phyloP scores from a whole-genome alignment of 768 basidiomycete genomes.

The Xerocomus potaroensis region DNA sequence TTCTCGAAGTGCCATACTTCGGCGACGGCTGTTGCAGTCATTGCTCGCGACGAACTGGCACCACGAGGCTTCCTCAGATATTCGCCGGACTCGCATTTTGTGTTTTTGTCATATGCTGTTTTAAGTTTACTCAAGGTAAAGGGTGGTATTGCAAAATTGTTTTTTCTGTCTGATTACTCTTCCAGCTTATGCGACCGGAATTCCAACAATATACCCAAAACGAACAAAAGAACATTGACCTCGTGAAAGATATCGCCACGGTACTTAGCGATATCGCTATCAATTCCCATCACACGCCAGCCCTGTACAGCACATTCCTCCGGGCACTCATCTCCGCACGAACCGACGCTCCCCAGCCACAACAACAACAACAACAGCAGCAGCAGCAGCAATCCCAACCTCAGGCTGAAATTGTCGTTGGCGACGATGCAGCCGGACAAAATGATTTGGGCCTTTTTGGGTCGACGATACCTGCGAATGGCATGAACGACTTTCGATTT shows the following conservation, averaged over 20 bases:
- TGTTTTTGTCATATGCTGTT: conserved; percentile 90
- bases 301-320: conserved; percentile 81
- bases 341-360: conserved; percentile 29
- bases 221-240: conserved; percentile 63
- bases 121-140: conserved; percentile 86
- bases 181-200: conserved; percentile 76
- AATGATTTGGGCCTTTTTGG: conserved; percentile 30
- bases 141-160: background rate
- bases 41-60: conserved; percentile 76
- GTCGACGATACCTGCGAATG: conserved; percentile 17
- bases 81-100: conserved; percentile 87
- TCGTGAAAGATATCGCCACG: conserved; percentile 79
- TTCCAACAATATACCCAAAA: conserved; percentile 73
- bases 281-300: conserved; percentile 81
- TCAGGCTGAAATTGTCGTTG: conserved; percentile 15
- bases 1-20: conserved; percentile 73
- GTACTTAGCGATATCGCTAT: conserved; percentile 74
- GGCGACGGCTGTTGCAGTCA: conserved; percentile 62
- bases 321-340: conserved; percentile 66
- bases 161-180: conserved; percentile 12
- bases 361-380: conserved; percentile 17
- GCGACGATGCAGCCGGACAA: conserved; percentile 17
- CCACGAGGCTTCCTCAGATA: conserved; percentile 76
- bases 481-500: conserved; percentile 57
- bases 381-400: conserved; percentile 16